phyloP scores from a whole-genome alignment of 495 filamentous ascomycete genomes.

The Penicillium angulare region DNA sequence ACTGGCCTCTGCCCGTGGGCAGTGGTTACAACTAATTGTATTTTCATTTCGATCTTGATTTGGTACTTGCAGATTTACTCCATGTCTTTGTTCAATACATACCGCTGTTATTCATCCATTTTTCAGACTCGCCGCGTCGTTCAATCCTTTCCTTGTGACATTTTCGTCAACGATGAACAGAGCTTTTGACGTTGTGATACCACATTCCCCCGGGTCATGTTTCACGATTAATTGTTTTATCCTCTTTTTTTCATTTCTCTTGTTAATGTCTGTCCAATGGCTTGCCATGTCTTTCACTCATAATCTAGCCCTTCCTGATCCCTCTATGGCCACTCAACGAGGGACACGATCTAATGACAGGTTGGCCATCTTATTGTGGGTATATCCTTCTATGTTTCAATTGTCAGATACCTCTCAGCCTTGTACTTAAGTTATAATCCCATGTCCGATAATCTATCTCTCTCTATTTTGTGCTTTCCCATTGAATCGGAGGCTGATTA shows the following conservation, averaged over 20 bases:
- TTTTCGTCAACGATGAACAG: conserved; percentile 16
- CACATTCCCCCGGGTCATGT: conserved; percentile 29
- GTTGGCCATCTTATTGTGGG: conserved; percentile 1
- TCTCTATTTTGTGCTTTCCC: background rate
- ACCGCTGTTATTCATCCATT: conserved; percentile 8
- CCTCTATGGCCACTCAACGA: conserved; percentile 11
- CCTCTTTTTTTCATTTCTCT: conserved; percentile 3
- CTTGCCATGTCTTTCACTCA: conserved; percentile 10
- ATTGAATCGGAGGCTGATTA: too few relatives aligned
- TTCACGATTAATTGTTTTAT: conserved; percentile 29
- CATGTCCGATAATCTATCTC: conserved; percentile 19
- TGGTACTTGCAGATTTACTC: conserved; percentile 12
- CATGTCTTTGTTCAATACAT: conserved; percentile 22
- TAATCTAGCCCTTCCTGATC: background rate
- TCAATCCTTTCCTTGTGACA: conserved; percentile 16
- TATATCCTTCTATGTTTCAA: conserved; percentile 13
- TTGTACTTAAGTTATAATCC: conserved; percentile 35
- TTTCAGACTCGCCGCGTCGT: conserved; percentile 2
- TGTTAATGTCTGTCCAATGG: conserved; percentile 3
- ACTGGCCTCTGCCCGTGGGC: conserved; percentile 77
- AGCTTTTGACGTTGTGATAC: conserved; percentile 30
- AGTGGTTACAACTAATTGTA: conserved; percentile 45
- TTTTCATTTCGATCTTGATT: conserved; percentile 3
- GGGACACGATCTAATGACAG: too few relatives aligned
- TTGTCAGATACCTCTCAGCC: conserved; percentile 43